Percentiles rank a stretch among this genome's conserved stretches.
These are phyloP conservation scores for Larix kaempferi DNA, from an alignment of 75 land plant species.

Conservation along the genomic window DNA sequence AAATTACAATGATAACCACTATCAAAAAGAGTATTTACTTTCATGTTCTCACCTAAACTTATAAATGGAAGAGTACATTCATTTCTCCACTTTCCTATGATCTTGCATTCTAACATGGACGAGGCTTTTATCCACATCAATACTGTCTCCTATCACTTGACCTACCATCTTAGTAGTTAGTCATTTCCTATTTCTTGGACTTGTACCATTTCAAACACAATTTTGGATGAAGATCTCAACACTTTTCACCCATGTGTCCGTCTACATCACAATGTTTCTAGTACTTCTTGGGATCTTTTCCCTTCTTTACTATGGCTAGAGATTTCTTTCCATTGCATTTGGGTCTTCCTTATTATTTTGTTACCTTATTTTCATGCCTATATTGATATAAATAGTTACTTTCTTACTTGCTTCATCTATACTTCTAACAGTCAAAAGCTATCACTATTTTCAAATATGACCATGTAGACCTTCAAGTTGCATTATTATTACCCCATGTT, in stretches of 20 bases:
- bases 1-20: background rate
- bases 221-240: background rate
- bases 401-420: background rate
- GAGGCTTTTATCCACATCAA: background rate
- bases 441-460: background rate
- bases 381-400: background rate
- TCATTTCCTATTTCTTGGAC: background rate
- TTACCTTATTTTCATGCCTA: background rate
- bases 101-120: background rate
- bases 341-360: background rate
- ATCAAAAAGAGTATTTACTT: background rate
- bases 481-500: background rate
- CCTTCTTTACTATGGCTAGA: background rate
- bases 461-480: background rate
- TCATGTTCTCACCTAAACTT: background rate
- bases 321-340: background rate
- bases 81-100: background rate
- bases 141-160: background rate
- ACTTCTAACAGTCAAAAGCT: background rate
- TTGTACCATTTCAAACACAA: background rate
- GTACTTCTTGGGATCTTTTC: background rate
- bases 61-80: background rate
- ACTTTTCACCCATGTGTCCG: background rate
- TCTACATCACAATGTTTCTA: background rate
- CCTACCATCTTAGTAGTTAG: background rate